Conservation (phyloP, 495 filamentous ascomycete genomes). For the Penicillium atrosanguineum region DNA sequence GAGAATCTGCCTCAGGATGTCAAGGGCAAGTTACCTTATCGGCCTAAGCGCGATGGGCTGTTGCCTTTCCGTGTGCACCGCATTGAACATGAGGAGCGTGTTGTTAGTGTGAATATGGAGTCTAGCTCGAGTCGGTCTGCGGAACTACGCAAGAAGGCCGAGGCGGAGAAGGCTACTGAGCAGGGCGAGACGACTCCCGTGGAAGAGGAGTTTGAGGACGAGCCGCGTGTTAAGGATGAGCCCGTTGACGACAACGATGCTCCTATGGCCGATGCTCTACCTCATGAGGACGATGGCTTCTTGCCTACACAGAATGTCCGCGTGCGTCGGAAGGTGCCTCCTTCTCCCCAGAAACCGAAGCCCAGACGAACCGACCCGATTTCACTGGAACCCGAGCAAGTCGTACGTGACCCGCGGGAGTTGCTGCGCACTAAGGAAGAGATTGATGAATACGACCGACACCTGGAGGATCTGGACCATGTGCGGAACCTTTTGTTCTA, state of each 20-base stretch:
- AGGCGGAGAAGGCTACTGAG: slow-evolving; percentile 28
- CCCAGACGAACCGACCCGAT: neutral
- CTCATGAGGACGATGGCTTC: slow-evolving; percentile 38
- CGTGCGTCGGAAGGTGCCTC: slow-evolving; percentile 35
- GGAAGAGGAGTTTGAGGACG: slow-evolving; percentile 6
- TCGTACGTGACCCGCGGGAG: slow-evolving; percentile 32
- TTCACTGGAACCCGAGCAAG: neutral
- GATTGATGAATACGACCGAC: slow-evolving; percentile 46
- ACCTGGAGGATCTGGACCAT: slow-evolving; percentile 37
- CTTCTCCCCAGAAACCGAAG: slow-evolving; percentile 9
- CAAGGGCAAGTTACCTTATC: slow-evolving; percentile 41
- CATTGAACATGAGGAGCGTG: slow-evolving; percentile 51
- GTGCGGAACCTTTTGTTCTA: slow-evolving; percentile 35
- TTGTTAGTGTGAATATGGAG: slow-evolving; percentile 50
- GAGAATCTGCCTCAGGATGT: slow-evolving; percentile 19
- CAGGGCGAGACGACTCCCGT: slow-evolving; percentile 24
- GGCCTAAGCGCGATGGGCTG: slow-evolving; percentile 30
- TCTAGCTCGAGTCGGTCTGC: slow-evolving; percentile 47
- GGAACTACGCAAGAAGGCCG: slow-evolving; percentile 37
- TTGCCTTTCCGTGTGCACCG: slow-evolving; percentile 49
- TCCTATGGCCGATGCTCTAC: slow-evolving; percentile 34
- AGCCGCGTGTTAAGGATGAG: slow-evolving; percentile 42
- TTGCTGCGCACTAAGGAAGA: slow-evolving; percentile 45
- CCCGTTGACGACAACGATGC: slow-evolving; percentile 41
- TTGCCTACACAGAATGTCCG: slow-evolving; percentile 39